phyloP scores from a whole-genome alignment of 208 protist species.

The Trypanosoma boissoni region DNA sequence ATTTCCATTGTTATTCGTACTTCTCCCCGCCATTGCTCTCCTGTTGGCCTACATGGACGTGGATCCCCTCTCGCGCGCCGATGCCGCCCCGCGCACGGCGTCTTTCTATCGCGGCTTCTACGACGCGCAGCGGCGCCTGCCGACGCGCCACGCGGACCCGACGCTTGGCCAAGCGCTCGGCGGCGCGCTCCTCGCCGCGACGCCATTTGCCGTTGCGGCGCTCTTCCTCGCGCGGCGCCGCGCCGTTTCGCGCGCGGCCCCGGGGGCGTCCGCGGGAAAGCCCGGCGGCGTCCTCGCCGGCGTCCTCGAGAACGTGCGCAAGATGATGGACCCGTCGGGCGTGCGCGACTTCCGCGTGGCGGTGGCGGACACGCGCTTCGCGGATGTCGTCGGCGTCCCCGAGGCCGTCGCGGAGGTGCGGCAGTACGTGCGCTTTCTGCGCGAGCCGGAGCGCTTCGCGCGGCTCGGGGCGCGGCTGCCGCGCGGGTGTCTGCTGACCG shows the following conservation, averaged over 20 bases:
- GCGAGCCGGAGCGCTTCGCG: conserved; percentile 90
- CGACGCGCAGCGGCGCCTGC: conserved; percentile 77
- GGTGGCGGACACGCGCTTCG: conserved; percentile 77
- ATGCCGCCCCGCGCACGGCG: conserved; percentile 16
- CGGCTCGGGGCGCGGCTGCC: conserved; percentile 94
- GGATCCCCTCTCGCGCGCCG: conserved; percentile 10
- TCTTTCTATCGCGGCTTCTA: conserved; percentile 83
- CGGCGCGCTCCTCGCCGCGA: conserved; percentile 43
- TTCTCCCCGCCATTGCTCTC: no score
- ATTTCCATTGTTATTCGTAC: no score
- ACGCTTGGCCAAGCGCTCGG: conserved; percentile 51
- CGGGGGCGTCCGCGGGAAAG: conserved; percentile 21
- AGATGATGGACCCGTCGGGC: conserved; percentile 68
- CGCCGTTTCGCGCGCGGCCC: conserved; percentile 19
- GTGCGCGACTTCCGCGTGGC: conserved; percentile 69
- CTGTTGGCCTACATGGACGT: no score
- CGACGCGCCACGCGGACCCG: conserved; percentile 63
- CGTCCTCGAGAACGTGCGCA: conserved; percentile 61
- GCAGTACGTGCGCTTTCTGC: conserved; percentile 96
- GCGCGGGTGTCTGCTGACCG: conserved; percentile 95
- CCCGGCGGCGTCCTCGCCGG: conserved; percentile 37
- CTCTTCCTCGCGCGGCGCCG: conserved; percentile 54
- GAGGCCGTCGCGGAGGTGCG: conserved; percentile 95
- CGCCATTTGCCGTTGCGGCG: conserved; percentile 63
- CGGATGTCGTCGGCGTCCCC: conserved; percentile 87